Evolutionary conservation across 805 yeast species (phyloP), one percentile per base, ranked within the genome.

Genomic region (Ogataea paraovalis): DNA sequence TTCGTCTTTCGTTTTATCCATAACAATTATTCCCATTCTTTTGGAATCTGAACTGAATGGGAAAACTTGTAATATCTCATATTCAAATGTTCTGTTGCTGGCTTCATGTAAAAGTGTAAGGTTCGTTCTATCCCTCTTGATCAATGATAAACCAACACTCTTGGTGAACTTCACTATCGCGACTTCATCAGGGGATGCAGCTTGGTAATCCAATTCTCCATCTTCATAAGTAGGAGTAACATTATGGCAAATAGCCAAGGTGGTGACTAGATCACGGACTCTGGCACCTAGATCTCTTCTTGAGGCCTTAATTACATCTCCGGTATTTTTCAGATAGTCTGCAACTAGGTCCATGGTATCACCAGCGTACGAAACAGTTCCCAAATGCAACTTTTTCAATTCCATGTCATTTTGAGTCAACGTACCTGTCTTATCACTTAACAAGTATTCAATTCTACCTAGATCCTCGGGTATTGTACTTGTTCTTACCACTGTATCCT

Each of bases 391-490:
- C 64, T 91, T 92, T 57, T 88, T 89, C 77, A 94, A 72, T 60
- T 89, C 96, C 99, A 94, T 94, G 62, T 95, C 99, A 64, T 94
- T 94, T 65, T 92, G 97, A 4, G 99, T 94, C 55, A 94, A 75
- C 1, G 99, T 94, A 34, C 99, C 99, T 0, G 99, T 94, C 61
- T 94, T 94, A 66, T 94, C 99, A 52, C 91, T 84, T 40, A 94
- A 73, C 47, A 94, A 68, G 64, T 94, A 94, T 66, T 94, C 98
- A 39, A 94, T 87, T 56, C 99, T 76, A 23, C 99, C 99, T 53
- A 94, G 73, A 68, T 94, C 99, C 66, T 94, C 99, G 1, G 99
- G 99, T 40, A 94, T 94, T 0, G 99, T 95, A 47, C 97, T 88
- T 1, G 99, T 94, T 62, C 99, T 80, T 4, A 95, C 99, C 44